Evolutionary conservation across 148 eudicot genomes (phyloP).

Genomic region (Persicaria maculosa): DNA sequence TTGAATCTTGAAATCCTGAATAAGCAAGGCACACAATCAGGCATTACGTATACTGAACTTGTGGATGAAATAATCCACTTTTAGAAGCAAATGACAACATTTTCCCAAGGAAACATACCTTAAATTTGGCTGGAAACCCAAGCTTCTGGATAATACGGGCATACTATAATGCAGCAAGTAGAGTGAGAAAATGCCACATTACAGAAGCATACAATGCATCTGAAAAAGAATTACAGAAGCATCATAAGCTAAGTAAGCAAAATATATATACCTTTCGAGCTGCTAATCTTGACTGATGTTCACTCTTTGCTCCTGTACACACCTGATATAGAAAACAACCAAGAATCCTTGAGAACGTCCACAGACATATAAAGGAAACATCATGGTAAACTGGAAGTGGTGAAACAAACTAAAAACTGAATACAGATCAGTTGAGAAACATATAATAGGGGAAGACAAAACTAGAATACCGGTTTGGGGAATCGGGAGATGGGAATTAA

Average conservation of each 20-base stretch:
- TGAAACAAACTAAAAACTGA: background rate
- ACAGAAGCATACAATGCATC: background rate
- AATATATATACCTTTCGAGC: conserved; percentile 55
- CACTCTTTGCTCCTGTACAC: conserved; percentile 95
- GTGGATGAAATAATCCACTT: background rate
- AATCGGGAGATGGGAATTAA: background rate
- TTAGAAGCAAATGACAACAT: background rate
- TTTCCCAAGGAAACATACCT: conserved; percentile 31
- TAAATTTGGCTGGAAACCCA: conserved; percentile 75
- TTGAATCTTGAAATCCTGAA: conserved; percentile 84
- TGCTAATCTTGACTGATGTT: conserved; percentile 65
- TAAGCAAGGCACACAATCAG: background rate
- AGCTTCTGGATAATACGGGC: conserved; percentile 87
- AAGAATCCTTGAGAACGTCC: background rate
- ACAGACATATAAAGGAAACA: background rate
- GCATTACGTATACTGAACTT: background rate
- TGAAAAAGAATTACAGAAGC: background rate
- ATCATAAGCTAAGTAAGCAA: background rate
- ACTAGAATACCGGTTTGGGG: background rate
- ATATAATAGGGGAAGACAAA: background rate
- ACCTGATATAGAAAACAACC: background rate
- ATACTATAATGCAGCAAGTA: conserved; percentile 41
- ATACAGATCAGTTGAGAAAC: background rate
- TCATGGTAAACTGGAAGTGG: background rate
- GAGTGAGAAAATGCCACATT: background rate